These are phyloP conservation scores for Diplodia scrobiculata DNA, from an alignment of 2,329 filamentous ascomycete species.

Conservation along the genomic window DNA sequence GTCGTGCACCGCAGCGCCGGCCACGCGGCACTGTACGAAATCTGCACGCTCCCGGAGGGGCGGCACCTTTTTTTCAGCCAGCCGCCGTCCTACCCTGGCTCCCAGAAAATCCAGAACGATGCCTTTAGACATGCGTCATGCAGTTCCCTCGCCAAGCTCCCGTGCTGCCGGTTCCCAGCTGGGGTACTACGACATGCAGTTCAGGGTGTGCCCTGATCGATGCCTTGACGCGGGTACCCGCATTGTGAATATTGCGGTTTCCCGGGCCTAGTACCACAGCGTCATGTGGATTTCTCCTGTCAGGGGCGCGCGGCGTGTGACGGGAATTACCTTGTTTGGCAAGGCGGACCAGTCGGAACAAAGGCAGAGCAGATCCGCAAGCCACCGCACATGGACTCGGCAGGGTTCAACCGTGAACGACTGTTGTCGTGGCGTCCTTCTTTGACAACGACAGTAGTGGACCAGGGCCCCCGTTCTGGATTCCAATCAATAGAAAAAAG, in stretches of 20 bases:
- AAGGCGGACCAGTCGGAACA: not conserved
- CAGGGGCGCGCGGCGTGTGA: not conserved
- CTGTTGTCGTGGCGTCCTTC: not conserved
- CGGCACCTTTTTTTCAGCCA: not conserved
- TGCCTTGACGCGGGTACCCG: not conserved
- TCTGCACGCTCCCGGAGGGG: not conserved
- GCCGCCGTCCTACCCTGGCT: not conserved
- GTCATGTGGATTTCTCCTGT: not conserved
- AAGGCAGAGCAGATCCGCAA: not conserved
- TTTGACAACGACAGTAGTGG: not conserved
- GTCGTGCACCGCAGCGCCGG: not conserved
- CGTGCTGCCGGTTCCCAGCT: not conserved
- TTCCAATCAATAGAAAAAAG: constrained; percentile 22
- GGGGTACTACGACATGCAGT: not conserved
- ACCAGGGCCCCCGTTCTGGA: not conserved
- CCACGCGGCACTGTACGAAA: constrained; percentile 10
- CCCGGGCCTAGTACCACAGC: not conserved
- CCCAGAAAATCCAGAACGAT: not conserved
- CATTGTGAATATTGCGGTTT: not conserved
- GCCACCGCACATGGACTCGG: not conserved
- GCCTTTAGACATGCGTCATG: not conserved
- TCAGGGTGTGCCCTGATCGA: constrained; percentile 13
- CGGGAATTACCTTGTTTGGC: not conserved
- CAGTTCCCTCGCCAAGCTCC: constrained; percentile 11
- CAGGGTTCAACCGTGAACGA: not conserved